Evolutionary conservation across 1,139 yeast genomes (phyloP).

Genomic region (Insectozyma bohioensis): DNA sequence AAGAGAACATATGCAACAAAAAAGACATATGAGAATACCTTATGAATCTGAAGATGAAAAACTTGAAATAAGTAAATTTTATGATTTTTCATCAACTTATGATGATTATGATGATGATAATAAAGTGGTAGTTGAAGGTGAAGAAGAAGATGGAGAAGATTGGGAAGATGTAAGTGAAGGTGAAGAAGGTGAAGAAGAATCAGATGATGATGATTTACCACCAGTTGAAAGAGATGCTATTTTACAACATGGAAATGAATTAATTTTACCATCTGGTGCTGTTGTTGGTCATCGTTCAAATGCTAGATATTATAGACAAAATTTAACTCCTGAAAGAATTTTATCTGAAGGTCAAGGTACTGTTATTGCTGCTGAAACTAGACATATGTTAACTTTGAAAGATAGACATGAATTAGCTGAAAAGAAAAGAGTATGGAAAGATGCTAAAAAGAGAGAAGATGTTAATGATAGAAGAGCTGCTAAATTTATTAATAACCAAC

Average conservation of each 20-base stretch:
- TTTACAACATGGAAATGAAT: constrained; percentile 66
- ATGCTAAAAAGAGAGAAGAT: constrained; percentile 65
- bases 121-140: constrained; percentile 17
- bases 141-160: constrained; percentile 9
- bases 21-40: constrained; percentile 87
- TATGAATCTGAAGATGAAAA: constrained; percentile 82
- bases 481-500: constrained; percentile 83
- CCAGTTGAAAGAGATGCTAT: constrained; percentile 29
- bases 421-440: constrained; percentile 78
- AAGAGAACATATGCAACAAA: constrained; percentile 83
- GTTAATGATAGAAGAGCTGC: constrained; percentile 74
- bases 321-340: constrained; percentile 70
- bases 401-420: constrained; percentile 56
- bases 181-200: constrained; percentile 38
- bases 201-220: constrained; percentile 45
- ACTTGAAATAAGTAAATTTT: constrained; percentile 83
- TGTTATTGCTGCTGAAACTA: constrained; percentile 86
- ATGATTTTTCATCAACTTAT: constrained; percentile 78
- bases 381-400: constrained; percentile 59
- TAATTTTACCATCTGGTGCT: constrained; percentile 82
- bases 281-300: constrained; percentile 89
- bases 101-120: constrained; percentile 25
- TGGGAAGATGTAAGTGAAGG: constrained; percentile 19
- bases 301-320: constrained; percentile 81
- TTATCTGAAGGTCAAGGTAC: constrained; percentile 92